Conservation (phyloP, 768 basidiomycete species). For the Mycena chlorophos region DNA sequence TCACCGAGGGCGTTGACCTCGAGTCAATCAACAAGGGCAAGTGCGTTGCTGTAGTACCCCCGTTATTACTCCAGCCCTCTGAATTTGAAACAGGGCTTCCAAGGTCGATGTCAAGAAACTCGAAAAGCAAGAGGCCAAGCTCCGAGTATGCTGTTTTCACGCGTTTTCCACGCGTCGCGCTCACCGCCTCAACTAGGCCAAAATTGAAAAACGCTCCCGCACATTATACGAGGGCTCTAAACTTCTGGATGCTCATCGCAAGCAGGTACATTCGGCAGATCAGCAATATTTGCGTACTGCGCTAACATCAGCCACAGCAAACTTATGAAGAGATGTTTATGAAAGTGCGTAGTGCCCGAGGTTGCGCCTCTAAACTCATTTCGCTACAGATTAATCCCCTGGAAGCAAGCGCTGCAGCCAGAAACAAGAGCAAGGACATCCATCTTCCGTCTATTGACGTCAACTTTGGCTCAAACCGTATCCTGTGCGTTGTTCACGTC, state of each 20-base stretch:
- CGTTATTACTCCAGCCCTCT: constrained; percentile 17
- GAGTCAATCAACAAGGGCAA: constrained; percentile 95
- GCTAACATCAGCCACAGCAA: constrained; percentile 55
- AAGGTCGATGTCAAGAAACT: constrained; percentile 94
- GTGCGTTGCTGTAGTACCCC: constrained; percentile 41
- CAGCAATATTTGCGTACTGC: constrained; percentile 5
- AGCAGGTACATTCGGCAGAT: constrained; percentile 57
- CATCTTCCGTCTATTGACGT: constrained; percentile 95
- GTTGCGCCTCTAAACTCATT: neutral
- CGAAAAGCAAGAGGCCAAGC: constrained; percentile 95
- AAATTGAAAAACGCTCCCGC: constrained; percentile 94
- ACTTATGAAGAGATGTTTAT: constrained; percentile 99
- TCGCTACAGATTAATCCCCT: constrained; percentile 80
- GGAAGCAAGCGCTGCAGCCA: constrained; percentile 70
- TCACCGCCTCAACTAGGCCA: constrained; percentile 55
- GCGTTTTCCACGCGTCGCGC: neutral
- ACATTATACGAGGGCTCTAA: constrained; percentile 97
- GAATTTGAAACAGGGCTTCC: constrained; percentile 60
- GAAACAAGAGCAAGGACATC: constrained; percentile 97
- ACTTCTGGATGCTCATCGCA: constrained; percentile 86
- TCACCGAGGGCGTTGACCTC: constrained; percentile 82
- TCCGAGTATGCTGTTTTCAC: constrained; percentile 55
- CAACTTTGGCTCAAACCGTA: constrained; percentile 92
- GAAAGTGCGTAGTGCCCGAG: constrained; percentile 56
- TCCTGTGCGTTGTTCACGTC: constrained; percentile 53